Percentiles rank a stretch among this genome's conserved stretches.
phyloP scores from a whole-genome alignment of 345 rosid species.

The Eucalyptus victrix region DNA sequence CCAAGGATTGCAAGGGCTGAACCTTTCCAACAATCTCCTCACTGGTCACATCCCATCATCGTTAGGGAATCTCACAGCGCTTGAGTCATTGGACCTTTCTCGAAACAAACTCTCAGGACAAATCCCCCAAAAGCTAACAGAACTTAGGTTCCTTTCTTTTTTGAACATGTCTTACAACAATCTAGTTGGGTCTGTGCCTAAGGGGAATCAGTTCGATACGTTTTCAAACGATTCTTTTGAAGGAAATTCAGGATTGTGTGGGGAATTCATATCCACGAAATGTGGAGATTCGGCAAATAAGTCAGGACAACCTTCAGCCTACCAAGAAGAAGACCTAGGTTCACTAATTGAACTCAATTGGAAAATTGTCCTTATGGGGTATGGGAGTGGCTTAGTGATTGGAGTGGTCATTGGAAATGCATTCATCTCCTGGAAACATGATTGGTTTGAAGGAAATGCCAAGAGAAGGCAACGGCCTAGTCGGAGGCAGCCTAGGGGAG shows the following conservation, averaged over 20 bases:
- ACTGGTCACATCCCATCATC: background rate
- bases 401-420: background rate
- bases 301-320: background rate
- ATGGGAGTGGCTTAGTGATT: background rate
- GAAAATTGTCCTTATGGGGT: background rate
- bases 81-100: background rate
- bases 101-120: background rate
- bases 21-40: background rate
- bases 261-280: background rate
- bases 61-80: background rate
- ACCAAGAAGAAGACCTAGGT: background rate
- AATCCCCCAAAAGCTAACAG: background rate
- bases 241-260: conserved; percentile 4
- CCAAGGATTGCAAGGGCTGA: background rate
- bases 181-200: background rate
- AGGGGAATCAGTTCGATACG: background rate
- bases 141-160: background rate
- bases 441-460: background rate
- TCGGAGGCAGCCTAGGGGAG: background rate
- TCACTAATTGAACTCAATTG: background rate
- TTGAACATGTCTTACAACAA: conserved; percentile 3
- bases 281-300: background rate
- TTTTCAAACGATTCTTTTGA: background rate
- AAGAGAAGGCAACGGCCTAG: background rate
- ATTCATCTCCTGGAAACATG: background rate